phyloP scores from a whole-genome alignment of 805 yeast species.

The Hermanozyma aechmeae region DNA sequence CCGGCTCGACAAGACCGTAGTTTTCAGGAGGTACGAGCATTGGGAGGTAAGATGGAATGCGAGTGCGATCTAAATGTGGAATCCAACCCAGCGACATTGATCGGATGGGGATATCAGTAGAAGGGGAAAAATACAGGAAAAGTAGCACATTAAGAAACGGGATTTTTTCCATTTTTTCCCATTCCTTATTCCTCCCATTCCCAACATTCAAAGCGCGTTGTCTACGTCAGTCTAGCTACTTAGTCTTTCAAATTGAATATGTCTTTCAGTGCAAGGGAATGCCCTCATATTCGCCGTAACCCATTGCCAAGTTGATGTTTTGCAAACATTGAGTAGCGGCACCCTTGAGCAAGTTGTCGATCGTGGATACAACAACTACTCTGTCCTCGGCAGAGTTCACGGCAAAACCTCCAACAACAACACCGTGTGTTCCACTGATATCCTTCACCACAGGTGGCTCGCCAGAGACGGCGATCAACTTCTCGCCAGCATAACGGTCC shows the following conservation, averaged over 20 bases:
- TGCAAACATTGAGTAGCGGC: conserved; percentile 98
- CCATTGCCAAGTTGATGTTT: conserved; percentile 83
- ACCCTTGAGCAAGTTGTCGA: conserved; percentile 93
- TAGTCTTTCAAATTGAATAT: too few species aligned
- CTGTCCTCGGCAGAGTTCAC: conserved; percentile 83
- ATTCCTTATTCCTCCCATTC: too few species aligned
- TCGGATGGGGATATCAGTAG: too few species aligned
- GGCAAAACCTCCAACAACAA: conserved; percentile 91
- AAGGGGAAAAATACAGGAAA: too few species aligned
- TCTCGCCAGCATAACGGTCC: conserved; percentile 81
- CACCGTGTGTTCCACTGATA: conserved; percentile 90
- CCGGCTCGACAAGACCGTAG: conserved; percentile 85
- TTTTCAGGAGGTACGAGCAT: conserved; percentile 93
- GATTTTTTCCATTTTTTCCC: too few species aligned
- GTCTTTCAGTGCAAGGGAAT: too few species aligned
- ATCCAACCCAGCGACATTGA: too few species aligned
- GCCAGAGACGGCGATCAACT: conserved; percentile 74
- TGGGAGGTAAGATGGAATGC: conserved; percentile 5
- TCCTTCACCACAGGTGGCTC: conserved; percentile 92
- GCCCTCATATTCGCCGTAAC: conserved; percentile 91
- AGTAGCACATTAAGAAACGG: too few species aligned
- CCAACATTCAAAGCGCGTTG: too few species aligned
- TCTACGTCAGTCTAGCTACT: too few species aligned
- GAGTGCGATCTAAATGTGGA: too few species aligned
- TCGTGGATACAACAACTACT: conserved; percentile 89